A percentile compares a stretch with the other conserved stretches of the same genome.
phyloP scores from a whole-genome alignment of 768 basidiomycete genomes.

The Suillus paluster region DNA sequence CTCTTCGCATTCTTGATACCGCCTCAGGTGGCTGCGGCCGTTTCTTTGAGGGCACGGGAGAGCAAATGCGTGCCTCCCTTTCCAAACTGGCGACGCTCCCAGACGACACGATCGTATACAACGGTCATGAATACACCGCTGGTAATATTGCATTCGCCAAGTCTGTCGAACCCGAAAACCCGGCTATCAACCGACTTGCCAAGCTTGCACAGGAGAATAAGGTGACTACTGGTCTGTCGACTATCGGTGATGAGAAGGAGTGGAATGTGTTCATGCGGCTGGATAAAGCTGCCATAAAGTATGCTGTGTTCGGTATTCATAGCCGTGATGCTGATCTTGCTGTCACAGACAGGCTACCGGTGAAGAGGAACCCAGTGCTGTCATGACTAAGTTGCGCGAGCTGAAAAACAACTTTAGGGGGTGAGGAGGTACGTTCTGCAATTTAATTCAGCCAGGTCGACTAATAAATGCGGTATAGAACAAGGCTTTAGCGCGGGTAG shows the following conservation, averaged over 20 bases:
- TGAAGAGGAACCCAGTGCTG: conserved; percentile 46
- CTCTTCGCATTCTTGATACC: background rate
- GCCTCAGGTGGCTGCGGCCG: conserved; percentile 79
- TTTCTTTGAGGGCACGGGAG: conserved; percentile 88
- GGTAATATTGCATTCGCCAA: conserved; percentile 75
- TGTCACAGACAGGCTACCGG: conserved; percentile 53
- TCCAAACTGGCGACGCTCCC: conserved; percentile 74
- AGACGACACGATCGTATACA: conserved; percentile 78
- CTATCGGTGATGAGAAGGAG: conserved; percentile 90
- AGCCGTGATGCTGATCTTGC: background rate
- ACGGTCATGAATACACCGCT: conserved; percentile 92
- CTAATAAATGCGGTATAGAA: background rate
- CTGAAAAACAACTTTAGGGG: conserved; percentile 86
- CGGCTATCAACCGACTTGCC: conserved; percentile 60
- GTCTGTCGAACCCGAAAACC: conserved; percentile 64
- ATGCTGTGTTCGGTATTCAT: conserved; percentile 27
- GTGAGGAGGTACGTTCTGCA: conserved; percentile 37
- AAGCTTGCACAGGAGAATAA: conserved; percentile 61
- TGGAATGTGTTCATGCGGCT: conserved; percentile 97
- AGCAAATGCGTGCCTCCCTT: conserved; percentile 80
- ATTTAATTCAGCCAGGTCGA: background rate
- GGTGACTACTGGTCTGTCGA: conserved; percentile 79
- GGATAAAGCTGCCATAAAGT: conserved; percentile 65
- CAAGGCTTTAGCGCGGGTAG: background rate
- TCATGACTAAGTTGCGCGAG: conserved; percentile 78